Evolutionary conservation across 2,329 filamentous ascomycete genomes (phyloP), one percentile per base, ranked within the genome.

Genomic region (Microdochium nivale): DNA sequence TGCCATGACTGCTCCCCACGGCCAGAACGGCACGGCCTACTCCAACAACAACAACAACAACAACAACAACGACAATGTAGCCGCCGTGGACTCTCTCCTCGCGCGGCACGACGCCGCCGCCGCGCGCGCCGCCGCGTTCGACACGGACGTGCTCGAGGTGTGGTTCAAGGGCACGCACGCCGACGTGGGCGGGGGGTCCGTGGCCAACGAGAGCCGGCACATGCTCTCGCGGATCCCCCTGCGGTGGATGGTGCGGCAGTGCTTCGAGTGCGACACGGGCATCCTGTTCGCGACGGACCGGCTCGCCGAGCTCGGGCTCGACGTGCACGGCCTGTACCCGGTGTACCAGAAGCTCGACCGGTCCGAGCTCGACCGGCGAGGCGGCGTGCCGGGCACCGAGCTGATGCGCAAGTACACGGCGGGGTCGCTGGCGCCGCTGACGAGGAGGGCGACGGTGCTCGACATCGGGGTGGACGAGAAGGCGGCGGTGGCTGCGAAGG

Each of bases 161-260:
- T 73, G 70, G 71, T 74, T 74, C 53, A 58, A 65, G 1, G 72
- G 71, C 11, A 61, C 62, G 21, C 71, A 74, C 52, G 68, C 64
- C 2, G 72, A 75, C 56, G 63, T 74, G 9, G 71, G 72, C n/a
- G 71, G 70, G 2, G 71, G 73, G 10, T 70, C 71, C 2, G 68
- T 71, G 3, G 52, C 58, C 2, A 73, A 74, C 53, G 65, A 66
- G 32, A 62, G 61, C 40, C 64, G 70, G 2, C 71, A 74, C 51
- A 71, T 70, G 56, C 65, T 75, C 9, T 65, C 70, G 3, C 67
- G 68, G 2, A 74, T 74, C 14, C 71, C 72, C 4, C 62, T 75
- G 2, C 66, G 71, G 2, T 75, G 72, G 72, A 75, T 75, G 72
- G 63, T 75, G 11, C 64, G 71, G 21, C 71, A 75, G 56, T 70